Percentiles rank a stretch among this genome's conserved stretches.
Conservation (phyloP, 495 filamentous ascomycete species). For the Immersiella caudata region DNA sequence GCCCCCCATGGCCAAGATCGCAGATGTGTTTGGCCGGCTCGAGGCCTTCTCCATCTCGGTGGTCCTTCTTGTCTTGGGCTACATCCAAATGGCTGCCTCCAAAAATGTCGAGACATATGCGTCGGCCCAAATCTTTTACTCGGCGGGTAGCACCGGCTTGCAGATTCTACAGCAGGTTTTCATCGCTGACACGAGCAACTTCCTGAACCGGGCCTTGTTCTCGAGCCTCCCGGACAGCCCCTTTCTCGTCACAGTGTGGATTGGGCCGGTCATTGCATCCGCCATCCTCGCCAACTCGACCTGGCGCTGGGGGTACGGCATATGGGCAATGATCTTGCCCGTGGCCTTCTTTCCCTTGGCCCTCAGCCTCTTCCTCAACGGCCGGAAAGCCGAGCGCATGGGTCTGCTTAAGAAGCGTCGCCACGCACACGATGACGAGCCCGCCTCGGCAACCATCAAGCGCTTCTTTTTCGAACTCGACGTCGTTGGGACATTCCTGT, state of each 20-base stretch:
- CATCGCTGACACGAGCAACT: constrained; percentile 66
- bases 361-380: constrained; percentile 56
- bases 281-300: constrained; percentile 46
- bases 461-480: constrained; percentile 64
- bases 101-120: constrained; percentile 44
- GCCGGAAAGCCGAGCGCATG: constrained; percentile 53
- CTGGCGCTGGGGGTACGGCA: constrained; percentile 66
- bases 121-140: constrained; percentile 54
- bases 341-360: constrained; percentile 56
- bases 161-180: constrained; percentile 63
- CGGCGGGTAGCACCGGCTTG: constrained; percentile 53
- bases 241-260: constrained; percentile 62
- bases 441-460: constrained; percentile 23
- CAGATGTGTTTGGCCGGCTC: constrained; percentile 48
- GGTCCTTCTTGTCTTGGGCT: constrained; percentile 41
- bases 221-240: constrained; percentile 63
- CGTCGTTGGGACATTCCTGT: constrained; percentile 56
- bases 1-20: constrained; percentile 48
- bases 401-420: constrained; percentile 32
- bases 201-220: constrained; percentile 63
- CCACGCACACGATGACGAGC: constrained; percentile 1
- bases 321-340: constrained; percentile 61
- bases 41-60: constrained; percentile 44
- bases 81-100: constrained; percentile 44
- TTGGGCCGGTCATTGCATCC: constrained; percentile 49